phyloP scores from a whole-genome alignment of 2,329 filamentous ascomycete species.

The Pseudonectria buxi region DNA sequence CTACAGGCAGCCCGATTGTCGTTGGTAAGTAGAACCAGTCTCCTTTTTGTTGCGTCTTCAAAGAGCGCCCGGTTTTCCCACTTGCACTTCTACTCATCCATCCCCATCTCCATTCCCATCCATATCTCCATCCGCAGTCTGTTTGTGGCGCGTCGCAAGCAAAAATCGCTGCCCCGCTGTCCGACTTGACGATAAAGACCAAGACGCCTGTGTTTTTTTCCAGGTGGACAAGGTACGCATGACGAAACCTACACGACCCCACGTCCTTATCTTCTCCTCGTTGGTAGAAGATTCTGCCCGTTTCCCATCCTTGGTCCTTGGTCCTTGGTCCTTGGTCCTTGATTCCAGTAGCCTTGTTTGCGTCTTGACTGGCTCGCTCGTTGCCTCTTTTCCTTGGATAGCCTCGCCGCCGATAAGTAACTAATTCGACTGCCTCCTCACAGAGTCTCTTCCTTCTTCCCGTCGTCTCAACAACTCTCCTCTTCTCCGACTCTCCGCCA shows the following conservation, averaged over 20 bases:
- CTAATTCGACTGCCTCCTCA: slow-evolving; percentile 11
- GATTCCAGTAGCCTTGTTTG: no score
- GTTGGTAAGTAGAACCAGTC: background rate
- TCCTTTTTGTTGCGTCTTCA: background rate
- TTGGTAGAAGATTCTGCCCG: slow-evolving; percentile 1
- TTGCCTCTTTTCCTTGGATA: background rate
- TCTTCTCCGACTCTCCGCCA: slow-evolving; percentile 5
- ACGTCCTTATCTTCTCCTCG: background rate
- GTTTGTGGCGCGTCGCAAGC: no score
- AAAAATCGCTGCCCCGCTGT: slow-evolving; percentile 18
- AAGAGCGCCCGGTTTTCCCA: no score
- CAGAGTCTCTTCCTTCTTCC: slow-evolving; percentile 11
- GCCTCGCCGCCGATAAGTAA: slow-evolving; percentile 4
- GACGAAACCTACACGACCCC: slow-evolving; percentile 1
- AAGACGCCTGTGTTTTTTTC: background rate
- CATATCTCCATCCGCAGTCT: no score
- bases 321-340: no score
- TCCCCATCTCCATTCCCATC: no score
- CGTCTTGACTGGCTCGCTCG: slow-evolving; percentile 1
- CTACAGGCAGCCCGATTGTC: background rate
- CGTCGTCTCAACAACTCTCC: background rate
- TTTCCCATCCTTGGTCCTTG: background rate
- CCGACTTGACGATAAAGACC: slow-evolving; percentile 16
- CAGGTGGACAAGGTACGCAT: slow-evolving; percentile 20
- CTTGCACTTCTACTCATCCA: no score